Base-by-base conservation (phyloP, 495 filamentous ascomycete genomes). In the Penicilliopsis zonata region DNA sequence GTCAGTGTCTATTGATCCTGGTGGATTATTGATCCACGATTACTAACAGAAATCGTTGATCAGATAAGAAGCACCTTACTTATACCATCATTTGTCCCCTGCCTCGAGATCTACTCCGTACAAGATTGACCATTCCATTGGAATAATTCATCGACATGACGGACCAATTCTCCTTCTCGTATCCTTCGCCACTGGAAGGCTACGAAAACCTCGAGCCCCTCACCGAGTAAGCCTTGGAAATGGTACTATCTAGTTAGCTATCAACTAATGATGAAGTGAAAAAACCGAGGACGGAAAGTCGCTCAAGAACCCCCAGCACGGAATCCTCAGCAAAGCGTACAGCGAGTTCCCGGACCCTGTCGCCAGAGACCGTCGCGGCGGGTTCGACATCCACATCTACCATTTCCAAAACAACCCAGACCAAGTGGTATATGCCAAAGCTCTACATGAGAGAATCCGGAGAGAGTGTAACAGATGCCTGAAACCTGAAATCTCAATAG, bases 301-400 rank as follows among this genome's bases (percentile, higher is more conserved):
- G 24, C 61, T 69, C 39, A 57, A 58, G 24, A 84, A 85, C 38
- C 69, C 67, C 0, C 57, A 67, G 30, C 66, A 64, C 9, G 70
- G 64, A 6, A 48, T 59, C 1, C 47, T 71, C 25, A 83, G 78
- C 47, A 58, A 63, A 37, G 68, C 76, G 13, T 87, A 86, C 41
- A 59, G 72, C 16, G 54, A 59, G 28, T 87, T 86, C 26, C 50
- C 63, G 0, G 68, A 74, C 8, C 80, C 81, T 0, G 52, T 85
- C 5, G 54, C 69, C 16, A 83, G 79, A 31, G 69, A 58, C 8
- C 47, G 46, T 4, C 61, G 71, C 6, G 77, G 79, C 18, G 70
- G 70, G 8, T 76, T 76, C 42, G 85, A 93, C 50, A 54, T 86
- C 4, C 86, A 93, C 55, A 77, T 94, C 44, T 92, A 90, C 55